phyloP scores from a whole-genome alignment of 805 yeast genomes.

The Komagataella populi region DNA sequence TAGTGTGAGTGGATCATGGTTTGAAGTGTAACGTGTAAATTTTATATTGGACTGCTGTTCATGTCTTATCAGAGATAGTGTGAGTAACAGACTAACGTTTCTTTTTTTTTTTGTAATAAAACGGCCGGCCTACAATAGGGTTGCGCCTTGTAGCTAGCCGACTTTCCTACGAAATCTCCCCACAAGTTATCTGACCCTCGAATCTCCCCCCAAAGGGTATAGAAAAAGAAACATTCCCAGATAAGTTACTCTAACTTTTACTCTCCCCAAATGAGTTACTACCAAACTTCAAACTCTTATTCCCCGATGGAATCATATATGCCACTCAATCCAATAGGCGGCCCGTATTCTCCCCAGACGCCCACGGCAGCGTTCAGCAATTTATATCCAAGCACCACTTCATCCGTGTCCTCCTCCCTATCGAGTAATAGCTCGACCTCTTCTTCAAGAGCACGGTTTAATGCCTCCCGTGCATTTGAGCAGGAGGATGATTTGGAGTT shows the following conservation, averaged over 20 bases:
- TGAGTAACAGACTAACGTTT: neutral
- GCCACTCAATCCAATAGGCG: neutral
- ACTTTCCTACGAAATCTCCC: neutral
- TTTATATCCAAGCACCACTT: neutral
- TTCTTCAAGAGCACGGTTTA: constrained; percentile 31
- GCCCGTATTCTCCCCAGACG: neutral
- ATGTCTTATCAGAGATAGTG: neutral
- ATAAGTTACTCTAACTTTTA: neutral
- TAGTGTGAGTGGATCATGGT: neutral
- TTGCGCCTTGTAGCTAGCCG: neutral
- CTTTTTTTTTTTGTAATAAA: neutral
- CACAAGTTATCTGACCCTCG: neutral
- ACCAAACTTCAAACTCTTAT: neutral
- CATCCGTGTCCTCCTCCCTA: neutral
- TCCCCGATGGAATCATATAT: neutral
- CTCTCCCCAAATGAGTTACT: neutral
- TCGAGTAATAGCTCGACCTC: neutral
- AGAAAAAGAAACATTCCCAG: neutral
- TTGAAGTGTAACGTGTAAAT: neutral
- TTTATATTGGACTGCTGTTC: too few species aligned
- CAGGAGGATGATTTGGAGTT: constrained; percentile 51
- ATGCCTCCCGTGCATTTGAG: constrained; percentile 47
- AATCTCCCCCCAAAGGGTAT: neutral
- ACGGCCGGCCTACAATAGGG: neutral
- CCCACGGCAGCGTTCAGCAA: neutral